Evolutionary conservation across 148 eudicot genomes (phyloP).

Genomic region (Limonium bicolor): DNA sequence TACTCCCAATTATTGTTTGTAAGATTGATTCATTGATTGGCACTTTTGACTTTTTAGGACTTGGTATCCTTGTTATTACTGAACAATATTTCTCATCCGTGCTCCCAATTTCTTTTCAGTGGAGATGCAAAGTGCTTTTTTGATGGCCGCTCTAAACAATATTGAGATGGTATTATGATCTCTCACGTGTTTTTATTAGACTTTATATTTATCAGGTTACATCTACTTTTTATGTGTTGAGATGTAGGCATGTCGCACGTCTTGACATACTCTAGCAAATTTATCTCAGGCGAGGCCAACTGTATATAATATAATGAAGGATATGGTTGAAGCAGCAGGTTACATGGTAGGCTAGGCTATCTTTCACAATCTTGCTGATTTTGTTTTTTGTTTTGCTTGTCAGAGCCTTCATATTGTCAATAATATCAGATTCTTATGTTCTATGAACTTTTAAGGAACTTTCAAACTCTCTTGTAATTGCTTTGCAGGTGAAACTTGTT

Average conservation of each 20-base stretch:
- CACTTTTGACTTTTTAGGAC: neutral
- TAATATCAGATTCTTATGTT: too few species aligned
- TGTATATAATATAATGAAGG: constrained; percentile 1
- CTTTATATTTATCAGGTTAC: neutral
- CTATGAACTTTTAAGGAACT: too few species aligned
- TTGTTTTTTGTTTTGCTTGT: too few species aligned
- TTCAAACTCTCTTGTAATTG: too few species aligned
- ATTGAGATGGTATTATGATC: neutral
- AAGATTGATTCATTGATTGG: neutral
- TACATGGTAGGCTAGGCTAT: neutral
- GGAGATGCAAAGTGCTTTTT: neutral
- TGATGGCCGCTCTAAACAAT: neutral
- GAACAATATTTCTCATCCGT: neutral
- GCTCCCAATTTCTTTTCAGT: neutral
- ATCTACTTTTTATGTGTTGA: neutral
- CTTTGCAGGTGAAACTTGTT: neutral
- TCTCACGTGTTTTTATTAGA: neutral
- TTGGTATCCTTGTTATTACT: neutral
- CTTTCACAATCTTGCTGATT: too few species aligned
- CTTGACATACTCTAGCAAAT: neutral
- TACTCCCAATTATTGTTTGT: constrained; percentile 1
- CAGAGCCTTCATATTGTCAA: too few species aligned
- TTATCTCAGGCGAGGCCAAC: constrained; percentile 1
- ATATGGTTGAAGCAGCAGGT: neutral
- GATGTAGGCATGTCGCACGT: too few species aligned